These are phyloP conservation scores for Ephemerocybe angulata DNA, from an alignment of 768 basidiomycete genomes.

Conservation along the genomic window DNA sequence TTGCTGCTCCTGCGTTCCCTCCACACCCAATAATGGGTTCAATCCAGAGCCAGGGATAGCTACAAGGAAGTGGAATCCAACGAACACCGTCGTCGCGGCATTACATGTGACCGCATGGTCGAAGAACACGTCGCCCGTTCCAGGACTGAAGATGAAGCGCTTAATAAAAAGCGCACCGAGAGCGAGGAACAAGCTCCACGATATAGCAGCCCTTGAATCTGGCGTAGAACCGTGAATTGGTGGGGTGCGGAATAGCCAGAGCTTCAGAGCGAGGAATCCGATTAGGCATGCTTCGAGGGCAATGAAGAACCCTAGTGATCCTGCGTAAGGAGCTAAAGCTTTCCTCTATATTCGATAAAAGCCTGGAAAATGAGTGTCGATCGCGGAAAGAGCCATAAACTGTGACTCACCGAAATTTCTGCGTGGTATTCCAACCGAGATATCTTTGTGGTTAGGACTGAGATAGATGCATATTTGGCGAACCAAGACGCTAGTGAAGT, in stretches of 20 bases:
- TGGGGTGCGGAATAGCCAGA: neutral
- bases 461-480: no score
- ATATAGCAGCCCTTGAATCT: neutral
- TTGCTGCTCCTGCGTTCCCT: no score
- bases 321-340: no score
- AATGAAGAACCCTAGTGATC: neutral
- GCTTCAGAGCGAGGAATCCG: neutral
- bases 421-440: no score
- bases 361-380: no score
- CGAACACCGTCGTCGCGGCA: neutral
- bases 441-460: no score
- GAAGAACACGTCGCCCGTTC: neutral
- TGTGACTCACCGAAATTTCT: no score
- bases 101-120: constrained; percentile 2
- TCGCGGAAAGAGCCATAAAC: no score
- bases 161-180: neutral
- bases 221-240: neutral
- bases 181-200: neutral
- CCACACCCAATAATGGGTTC: no score
- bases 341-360: no score
- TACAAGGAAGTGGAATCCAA: neutral
- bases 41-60: no score
- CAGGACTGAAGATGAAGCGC: neutral
- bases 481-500: no score
- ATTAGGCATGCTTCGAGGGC: neutral